Conservation (phyloP, 768 basidiomycete species). For the Hygrophorus russula region DNA sequence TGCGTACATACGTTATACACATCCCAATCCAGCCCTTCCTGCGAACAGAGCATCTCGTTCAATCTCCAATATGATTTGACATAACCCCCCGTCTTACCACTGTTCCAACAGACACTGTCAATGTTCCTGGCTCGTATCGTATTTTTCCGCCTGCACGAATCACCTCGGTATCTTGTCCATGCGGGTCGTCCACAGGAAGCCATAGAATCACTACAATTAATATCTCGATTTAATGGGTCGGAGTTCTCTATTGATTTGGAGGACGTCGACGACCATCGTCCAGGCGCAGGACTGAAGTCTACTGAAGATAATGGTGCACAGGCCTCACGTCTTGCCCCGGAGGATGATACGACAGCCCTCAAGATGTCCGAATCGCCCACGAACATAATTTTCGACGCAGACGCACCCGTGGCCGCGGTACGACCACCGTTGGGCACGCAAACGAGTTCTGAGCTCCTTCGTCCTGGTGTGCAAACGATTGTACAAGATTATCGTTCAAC, state of each 20-base stretch:
- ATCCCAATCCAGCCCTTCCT: not conserved
- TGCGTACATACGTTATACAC: constrained; percentile 29
- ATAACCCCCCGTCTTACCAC: constrained; percentile 4
- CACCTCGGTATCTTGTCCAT: constrained; percentile 86
- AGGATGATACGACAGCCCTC: not conserved
- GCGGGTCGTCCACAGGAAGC: constrained; percentile 81
- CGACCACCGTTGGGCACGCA: not conserved
- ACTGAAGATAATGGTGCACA: not conserved
- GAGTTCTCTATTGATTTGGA: constrained; percentile 52
- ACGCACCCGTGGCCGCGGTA: not conserved
- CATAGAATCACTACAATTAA: constrained; percentile 68
- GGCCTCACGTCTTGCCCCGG: not conserved
- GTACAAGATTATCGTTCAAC: constrained; percentile 24
- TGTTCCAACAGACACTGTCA: constrained; percentile 50
- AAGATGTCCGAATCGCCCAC: not conserved
- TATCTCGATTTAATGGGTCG: constrained; percentile 79
- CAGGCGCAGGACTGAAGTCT: not conserved
- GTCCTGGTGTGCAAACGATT: not conserved
- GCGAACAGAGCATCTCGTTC: not conserved
- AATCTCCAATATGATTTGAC: not conserved
- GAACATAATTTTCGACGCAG: not conserved
- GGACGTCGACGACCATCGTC: constrained; percentile 51
- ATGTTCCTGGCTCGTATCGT: constrained; percentile 85
- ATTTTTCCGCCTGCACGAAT: constrained; percentile 90
- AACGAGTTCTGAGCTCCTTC: not conserved